Evolutionary conservation across 768 basidiomycete genomes (phyloP).

Genomic region (Boletus insuetus): DNA sequence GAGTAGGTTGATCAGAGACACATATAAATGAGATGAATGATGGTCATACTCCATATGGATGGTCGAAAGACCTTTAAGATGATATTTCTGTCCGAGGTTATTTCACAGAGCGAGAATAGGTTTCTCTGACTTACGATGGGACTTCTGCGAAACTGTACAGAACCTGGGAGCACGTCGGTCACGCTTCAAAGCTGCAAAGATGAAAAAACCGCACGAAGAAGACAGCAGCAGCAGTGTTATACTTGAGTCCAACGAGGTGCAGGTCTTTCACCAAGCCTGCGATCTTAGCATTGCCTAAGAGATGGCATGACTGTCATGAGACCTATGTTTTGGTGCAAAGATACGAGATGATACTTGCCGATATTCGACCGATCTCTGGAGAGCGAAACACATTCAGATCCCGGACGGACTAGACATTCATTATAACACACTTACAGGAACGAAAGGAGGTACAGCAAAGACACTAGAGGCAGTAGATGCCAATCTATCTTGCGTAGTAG

Average conservation of each 20-base stretch:
- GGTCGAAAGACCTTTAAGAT: constrained; percentile 35
- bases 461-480: constrained; percentile 44
- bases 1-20: constrained; percentile 10
- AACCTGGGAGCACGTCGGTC: constrained; percentile 19
- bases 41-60: constrained; percentile 36
- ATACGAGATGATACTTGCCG: constrained; percentile 27
- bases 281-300: constrained; percentile 40
- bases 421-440: constrained; percentile 38
- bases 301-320: neutral
- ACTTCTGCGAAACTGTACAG: constrained; percentile 39
- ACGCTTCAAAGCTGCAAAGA: neutral
- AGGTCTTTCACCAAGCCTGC: constrained; percentile 44
- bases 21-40: neutral
- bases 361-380: constrained; percentile 44
- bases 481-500: constrained; percentile 42
- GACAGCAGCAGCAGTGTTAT: constrained; percentile 39
- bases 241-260: constrained; percentile 32
- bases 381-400: neutral
- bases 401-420: neutral
- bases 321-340: neutral
- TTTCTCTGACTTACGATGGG: constrained; percentile 32
- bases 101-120: neutral
- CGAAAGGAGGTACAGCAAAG: constrained; percentile 43
- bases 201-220: constrained; percentile 31
- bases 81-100: constrained; percentile 34